Percentiles rank a stretch among this genome's conserved stretches.
phyloP scores from a whole-genome alignment of 345 rosid genomes.

The Cochlearia excelsa region DNA sequence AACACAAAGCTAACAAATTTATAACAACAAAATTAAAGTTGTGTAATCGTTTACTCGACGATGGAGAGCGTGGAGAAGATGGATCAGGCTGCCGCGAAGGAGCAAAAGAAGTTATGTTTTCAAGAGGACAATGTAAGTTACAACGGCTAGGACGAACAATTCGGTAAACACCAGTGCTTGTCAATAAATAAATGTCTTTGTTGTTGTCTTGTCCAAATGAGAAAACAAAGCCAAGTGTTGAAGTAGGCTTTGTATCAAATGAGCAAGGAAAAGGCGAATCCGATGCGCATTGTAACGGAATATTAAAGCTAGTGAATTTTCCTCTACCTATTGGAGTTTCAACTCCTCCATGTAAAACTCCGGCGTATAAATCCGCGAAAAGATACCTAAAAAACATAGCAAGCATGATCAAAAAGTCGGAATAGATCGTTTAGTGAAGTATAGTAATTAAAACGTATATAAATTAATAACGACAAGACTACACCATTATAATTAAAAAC shows the following conservation, averaged over 20 bases:
- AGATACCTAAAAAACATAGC: conserved; percentile 40
- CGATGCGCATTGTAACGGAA: conserved; percentile 59
- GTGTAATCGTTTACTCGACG: conserved; percentile 11
- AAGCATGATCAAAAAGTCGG: neutral
- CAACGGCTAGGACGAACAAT: conserved; percentile 81
- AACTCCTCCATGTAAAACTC: conserved; percentile 43
- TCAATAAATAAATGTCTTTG: conserved; percentile 58
- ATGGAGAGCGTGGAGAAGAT: conserved; percentile 39
- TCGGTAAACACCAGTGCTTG: conserved; percentile 71
- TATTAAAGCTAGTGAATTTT: conserved; percentile 50
- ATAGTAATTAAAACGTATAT: too few relatives aligned
- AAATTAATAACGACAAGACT: too few relatives aligned
- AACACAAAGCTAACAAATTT: conserved; percentile 14
- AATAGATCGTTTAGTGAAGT: too few relatives aligned
- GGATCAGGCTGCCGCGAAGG: conserved; percentile 41
- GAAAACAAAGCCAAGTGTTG: conserved; percentile 60
- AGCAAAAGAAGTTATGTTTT: conserved; percentile 39
- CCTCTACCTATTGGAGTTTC: conserved; percentile 59
- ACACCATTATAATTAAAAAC: too few relatives aligned
- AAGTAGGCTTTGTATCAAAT: conserved; percentile 39
- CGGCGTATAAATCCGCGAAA: conserved; percentile 46
- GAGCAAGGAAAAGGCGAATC: conserved; percentile 66
- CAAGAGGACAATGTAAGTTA: conserved; percentile 67
- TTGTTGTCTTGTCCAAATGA: conserved; percentile 80
- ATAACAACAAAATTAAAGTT: neutral